Base-by-base conservation (phyloP, 305 asterid genomes). In the Fraxinus nigra region DNA sequence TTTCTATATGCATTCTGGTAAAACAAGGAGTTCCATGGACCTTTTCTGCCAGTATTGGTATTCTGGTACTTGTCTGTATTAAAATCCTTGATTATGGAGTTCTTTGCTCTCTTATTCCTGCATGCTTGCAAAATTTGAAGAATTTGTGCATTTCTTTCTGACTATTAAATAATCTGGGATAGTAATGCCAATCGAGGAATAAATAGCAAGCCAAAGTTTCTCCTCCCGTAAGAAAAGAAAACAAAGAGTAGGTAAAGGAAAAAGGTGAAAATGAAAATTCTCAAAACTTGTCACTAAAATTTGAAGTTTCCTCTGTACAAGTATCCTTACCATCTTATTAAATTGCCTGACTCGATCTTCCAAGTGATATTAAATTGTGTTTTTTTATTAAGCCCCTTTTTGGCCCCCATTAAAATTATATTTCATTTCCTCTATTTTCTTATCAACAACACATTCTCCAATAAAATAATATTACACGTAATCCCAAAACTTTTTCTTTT, bases 1-100 rank as follows among this genome's bases (percentile, higher is more conserved):
- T 85, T 18, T 69, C 80, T 54, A 74, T 81, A 24, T 80, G 79
- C 40, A 8, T 76, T 79, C 78, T 80, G 79, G 63, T 24, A 67
- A 40, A 30, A 78, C 22, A 76, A 78, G 59, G 69, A 74, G 77
- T 37, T 4, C 63, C 76, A 28, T 79, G 73, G 75, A 76, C 70
- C 74, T 38, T 75, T 80, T 38, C 35, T 56, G 20, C 22, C 30
- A 3, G 46, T 26, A 7, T 20, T 63, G 35, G 43, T 30, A 38
- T 48, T 30, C 75, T 63, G 38, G 22, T 65, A 22, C 46, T 35
- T 33, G 37, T 35, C 33, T 46, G 40, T 76, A n/a, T 26, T 38
- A 43, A 40, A 75, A 75, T 7, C 72, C 18, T 51, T 33, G 69
- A 38, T 40, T 37, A 28, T 65, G 81, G 59, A 82, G 77, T 26